Percentiles rank a stretch among this genome's conserved stretches.
These are phyloP conservation scores for Saksenaea vasiformis DNA, from an alignment of 371 early-diverging fungal species.

Conservation along the genomic window DNA sequence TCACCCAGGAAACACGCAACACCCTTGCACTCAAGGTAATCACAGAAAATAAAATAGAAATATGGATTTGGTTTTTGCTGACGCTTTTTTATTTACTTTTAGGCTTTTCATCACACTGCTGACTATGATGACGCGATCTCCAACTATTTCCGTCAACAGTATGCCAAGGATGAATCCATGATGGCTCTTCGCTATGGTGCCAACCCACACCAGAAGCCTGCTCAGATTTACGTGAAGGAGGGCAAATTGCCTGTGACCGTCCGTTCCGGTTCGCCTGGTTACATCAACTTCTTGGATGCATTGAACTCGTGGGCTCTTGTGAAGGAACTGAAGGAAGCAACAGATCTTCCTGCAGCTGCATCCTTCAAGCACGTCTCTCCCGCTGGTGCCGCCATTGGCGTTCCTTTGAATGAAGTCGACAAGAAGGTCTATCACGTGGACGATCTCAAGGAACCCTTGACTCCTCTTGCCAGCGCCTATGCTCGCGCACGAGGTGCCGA, in stretches of 20 bases:
- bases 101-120: constrained; percentile 93
- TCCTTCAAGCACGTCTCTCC: constrained; percentile 99
- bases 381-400: constrained; percentile 95
- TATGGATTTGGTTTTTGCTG: neutral
- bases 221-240: constrained; percentile 85
- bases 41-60: no score
- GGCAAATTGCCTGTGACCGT: constrained; percentile 90
- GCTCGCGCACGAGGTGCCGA: constrained; percentile 93
- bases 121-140: constrained; percentile 96
- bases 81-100: constrained; percentile 9
- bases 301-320: constrained; percentile 97
- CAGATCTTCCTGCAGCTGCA: constrained; percentile 80
- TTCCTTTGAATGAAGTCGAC: constrained; percentile 81
- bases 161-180: constrained; percentile 69
- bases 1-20: constrained; percentile 59
- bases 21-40: constrained; percentile 66
- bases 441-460: constrained; percentile 72
- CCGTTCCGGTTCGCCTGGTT: constrained; percentile 94
- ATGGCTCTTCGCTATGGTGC: constrained; percentile 94
- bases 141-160: constrained; percentile 92
- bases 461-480: constrained; percentile 82
- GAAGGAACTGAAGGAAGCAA: constrained; percentile 76
- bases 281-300: constrained; percentile 96
- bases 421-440: constrained; percentile 92
- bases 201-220: constrained; percentile 98